These are phyloP conservation scores for Nakaseomyces kungkrabaensis DNA, from an alignment of 1,139 yeast species.

Conservation along the genomic window DNA sequence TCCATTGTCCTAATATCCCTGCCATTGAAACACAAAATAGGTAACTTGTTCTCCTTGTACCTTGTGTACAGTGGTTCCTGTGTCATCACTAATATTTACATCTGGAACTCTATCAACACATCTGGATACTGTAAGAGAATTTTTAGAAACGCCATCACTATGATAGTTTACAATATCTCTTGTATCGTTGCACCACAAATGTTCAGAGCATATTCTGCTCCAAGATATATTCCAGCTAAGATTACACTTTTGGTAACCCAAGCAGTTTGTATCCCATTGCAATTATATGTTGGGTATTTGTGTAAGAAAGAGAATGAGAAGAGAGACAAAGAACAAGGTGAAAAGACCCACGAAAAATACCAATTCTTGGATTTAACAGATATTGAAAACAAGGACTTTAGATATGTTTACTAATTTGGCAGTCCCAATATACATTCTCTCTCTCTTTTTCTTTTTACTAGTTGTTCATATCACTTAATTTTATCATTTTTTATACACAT, in stretches of 20 bases:
- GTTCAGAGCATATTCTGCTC: slow-evolving; percentile 45
- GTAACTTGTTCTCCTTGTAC: slow-evolving; percentile 31
- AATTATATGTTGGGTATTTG: slow-evolving; percentile 31
- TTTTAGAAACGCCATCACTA: slow-evolving; percentile 47
- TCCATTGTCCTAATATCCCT: slow-evolving; percentile 39
- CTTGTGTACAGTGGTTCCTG: slow-evolving; percentile 35
- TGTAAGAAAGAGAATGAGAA: slow-evolving; percentile 34
- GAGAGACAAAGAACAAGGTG: slow-evolving; percentile 33
- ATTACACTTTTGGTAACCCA: slow-evolving; percentile 39
- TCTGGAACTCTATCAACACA: slow-evolving; percentile 38
- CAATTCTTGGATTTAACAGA: slow-evolving; percentile 62
- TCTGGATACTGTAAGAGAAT: slow-evolving; percentile 66
- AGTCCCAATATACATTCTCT: no score
- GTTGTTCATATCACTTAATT: not conserved
- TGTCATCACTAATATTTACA: slow-evolving; percentile 32
- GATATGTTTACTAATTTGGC: slow-evolving; percentile 32
- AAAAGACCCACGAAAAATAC: slow-evolving; percentile 24
- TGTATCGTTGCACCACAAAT: slow-evolving; percentile 66
- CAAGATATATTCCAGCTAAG: slow-evolving; percentile 41
- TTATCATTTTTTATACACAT: not conserved
- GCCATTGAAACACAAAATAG: slow-evolving; percentile 29
- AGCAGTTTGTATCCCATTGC: slow-evolving; percentile 31
- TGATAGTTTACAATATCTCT: slow-evolving; percentile 59
- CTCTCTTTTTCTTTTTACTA: not conserved
- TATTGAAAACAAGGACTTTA: slow-evolving; percentile 51